Percentiles rank a stretch among this genome's conserved stretches.
phyloP scores from a whole-genome alignment of 768 basidiomycete genomes.

The Infundibulicybe gibba region DNA sequence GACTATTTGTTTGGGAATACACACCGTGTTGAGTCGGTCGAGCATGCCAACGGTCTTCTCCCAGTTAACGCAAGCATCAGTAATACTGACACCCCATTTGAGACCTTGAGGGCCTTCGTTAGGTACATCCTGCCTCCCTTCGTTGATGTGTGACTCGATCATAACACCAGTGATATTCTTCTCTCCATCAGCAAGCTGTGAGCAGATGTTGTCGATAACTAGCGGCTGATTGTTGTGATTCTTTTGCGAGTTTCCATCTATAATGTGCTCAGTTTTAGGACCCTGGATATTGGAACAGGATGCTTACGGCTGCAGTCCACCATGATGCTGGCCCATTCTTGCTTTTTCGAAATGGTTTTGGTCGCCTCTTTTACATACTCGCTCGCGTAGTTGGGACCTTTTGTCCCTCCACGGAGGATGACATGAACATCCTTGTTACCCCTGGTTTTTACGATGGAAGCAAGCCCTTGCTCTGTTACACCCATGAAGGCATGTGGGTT shows the following conservation, averaged over 20 bases:
- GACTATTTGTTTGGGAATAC: slow-evolving; percentile 3
- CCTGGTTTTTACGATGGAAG: slow-evolving; percentile 90
- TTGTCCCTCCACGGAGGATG: slow-evolving; percentile 90
- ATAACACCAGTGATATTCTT: slow-evolving; percentile 88
- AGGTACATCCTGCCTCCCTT: slow-evolving; percentile 89
- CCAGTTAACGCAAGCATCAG: slow-evolving; percentile 92
- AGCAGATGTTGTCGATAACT: slow-evolving; percentile 67
- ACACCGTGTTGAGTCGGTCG: slow-evolving; percentile 58
- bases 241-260: slow-evolving; percentile 95
- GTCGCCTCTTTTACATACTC: slow-evolving; percentile 69
- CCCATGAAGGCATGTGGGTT: slow-evolving; percentile 98
- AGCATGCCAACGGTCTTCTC: slow-evolving; percentile 74
- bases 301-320: slow-evolving; percentile 78
- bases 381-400: slow-evolving; percentile 83
- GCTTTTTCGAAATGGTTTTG: slow-evolving; percentile 61
- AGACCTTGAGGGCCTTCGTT: slow-evolving; percentile 59
- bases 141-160: slow-evolving; percentile 94
- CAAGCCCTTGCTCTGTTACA: slow-evolving; percentile 82
- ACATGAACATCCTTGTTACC: slow-evolving; percentile 90
- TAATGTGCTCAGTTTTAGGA: not conserved
- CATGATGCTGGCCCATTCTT: slow-evolving; percentile 72
- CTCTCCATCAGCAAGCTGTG: slow-evolving; percentile 70
- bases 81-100: slow-evolving; percentile 84
- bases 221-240: slow-evolving; percentile 90
- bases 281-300: slow-evolving; percentile 1